These are phyloP conservation scores for Neurospora sp. DNA, from an alignment of 495 filamentous ascomycete species.

Conservation along the genomic window DNA sequence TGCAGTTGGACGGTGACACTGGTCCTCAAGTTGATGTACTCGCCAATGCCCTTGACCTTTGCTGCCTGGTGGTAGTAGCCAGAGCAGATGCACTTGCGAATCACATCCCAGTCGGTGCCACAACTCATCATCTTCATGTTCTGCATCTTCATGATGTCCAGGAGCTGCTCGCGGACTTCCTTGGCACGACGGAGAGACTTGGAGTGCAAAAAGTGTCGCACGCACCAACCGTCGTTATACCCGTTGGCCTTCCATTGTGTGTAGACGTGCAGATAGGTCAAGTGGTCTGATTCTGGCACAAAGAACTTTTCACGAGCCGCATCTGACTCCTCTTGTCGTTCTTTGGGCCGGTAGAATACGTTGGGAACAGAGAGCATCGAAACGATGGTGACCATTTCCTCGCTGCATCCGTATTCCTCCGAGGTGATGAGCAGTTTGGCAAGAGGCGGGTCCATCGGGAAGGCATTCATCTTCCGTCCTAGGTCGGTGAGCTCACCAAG, in stretches of 20 bases:
- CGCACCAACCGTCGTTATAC: conserved; percentile 84
- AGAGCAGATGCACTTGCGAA: conserved; percentile 92
- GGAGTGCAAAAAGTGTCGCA: conserved; percentile 82
- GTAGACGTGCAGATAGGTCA: conserved; percentile 93
- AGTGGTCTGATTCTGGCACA: conserved; percentile 92
- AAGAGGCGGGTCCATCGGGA: conserved; percentile 92
- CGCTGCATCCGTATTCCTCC: conserved; percentile 79
- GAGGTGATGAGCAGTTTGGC: conserved; percentile 90
- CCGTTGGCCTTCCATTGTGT: conserved; percentile 92
- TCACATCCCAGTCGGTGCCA: conserved; percentile 92
- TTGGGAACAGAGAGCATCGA: conserved; percentile 95
- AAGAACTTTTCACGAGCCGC: conserved; percentile 97
- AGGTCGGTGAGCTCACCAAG: conserved; percentile 83
- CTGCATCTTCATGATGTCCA: conserved; percentile 91
- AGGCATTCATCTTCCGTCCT: conserved; percentile 88
- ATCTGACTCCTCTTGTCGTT: conserved; percentile 94
- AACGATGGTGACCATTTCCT: conserved; percentile 97
- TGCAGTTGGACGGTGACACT: conserved; percentile 89
- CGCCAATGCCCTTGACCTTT: conserved; percentile 89
- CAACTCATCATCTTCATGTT: conserved; percentile 82
- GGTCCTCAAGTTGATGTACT: conserved; percentile 93
- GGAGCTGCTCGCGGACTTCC: conserved; percentile 86
- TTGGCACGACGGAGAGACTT: conserved; percentile 84
- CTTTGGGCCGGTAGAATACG: conserved; percentile 96
- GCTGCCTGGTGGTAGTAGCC: conserved; percentile 99